Evolutionary conservation across 1,284 basidiomycete species (phyloP), one percentile per base, ranked within the genome.

Genomic region (Athelia psychrophila): DNA sequence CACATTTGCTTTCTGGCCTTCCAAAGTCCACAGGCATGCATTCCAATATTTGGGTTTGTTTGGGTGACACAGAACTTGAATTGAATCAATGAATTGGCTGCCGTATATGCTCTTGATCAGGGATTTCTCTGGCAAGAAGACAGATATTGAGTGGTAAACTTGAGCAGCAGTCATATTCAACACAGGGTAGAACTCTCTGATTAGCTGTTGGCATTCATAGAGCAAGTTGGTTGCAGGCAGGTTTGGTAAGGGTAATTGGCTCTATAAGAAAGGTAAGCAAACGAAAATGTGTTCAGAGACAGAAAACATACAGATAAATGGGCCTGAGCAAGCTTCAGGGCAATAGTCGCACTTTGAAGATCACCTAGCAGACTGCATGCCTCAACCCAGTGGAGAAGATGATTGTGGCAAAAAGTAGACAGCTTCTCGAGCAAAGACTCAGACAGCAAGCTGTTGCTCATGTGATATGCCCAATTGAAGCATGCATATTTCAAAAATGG

Each of bases 401-500:
- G 38, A 18, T n/a, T 18, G 6, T 42, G 16, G 38, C 38, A 42
- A 42, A 42, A 42, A 42, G 6, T 5, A 18, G 6, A 6, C 38
- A 42, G 20, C 20, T 18, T 18, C 16, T 42, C 38, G n/a, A 42
- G 38, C 16, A 42, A 16, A n/a, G n/a, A 6, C 6, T 42, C 38
- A 18, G 38, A 18, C 9, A 42, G 38, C 38, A 42, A n/a, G 20
- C n/a, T 16, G 6, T 42, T 6, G n/a, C n/a, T 18, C 16, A 42
- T 18, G 20, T 42, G 38, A 16, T 22, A 18, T 6, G 38, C 38
- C 38, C 38, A 42, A 16, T 42, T n/a, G n/a, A 6, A 42, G 20
- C 38, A 42, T 42, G 38, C 38, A 42, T 42, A 42, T 42, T 42
- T n/a, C 20, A 42, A 42, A 42, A 22, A n/a, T n/a, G 38, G n/a